Evolutionary conservation across 2,329 filamentous ascomycete genomes (phyloP).

Genomic region (Ramularia collo-cygni): DNA sequence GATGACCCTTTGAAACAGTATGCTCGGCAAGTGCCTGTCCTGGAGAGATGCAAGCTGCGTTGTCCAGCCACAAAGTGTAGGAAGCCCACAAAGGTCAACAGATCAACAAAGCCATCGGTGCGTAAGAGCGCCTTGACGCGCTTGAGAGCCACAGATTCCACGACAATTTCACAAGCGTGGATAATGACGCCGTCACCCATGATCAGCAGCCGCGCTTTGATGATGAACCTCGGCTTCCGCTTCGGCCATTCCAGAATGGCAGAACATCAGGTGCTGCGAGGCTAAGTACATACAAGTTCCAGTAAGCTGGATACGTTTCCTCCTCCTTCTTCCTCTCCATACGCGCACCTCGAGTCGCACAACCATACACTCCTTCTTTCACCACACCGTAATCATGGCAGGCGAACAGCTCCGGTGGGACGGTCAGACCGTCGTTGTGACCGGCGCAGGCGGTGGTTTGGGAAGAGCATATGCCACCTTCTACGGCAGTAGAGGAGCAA

Average conservation of each 20-base stretch:
- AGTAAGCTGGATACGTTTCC: neutral
- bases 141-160: no score
- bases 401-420: conserved; percentile 71
- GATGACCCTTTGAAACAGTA: neutral
- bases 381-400: conserved; percentile 38
- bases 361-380: conserved; percentile 1
- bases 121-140: no score
- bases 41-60: neutral
- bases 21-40: no score
- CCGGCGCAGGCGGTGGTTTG: conserved; percentile 74
- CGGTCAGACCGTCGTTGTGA: conserved; percentile 82
- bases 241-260: no score
- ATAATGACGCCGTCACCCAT: no score
- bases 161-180: no score
- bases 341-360: no score
- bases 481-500: conserved; percentile 86
- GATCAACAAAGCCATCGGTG: no score
- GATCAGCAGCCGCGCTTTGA: no score
- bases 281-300: neutral
- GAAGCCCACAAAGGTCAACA: no score
- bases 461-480: conserved; percentile 80
- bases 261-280: neutral
- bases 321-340: neutral
- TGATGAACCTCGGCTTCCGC: conserved; percentile 1
- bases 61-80: neutral